phyloP scores from a whole-genome alignment of 2,329 filamentous ascomycete species.

The Diaporthe aspalathi region DNA sequence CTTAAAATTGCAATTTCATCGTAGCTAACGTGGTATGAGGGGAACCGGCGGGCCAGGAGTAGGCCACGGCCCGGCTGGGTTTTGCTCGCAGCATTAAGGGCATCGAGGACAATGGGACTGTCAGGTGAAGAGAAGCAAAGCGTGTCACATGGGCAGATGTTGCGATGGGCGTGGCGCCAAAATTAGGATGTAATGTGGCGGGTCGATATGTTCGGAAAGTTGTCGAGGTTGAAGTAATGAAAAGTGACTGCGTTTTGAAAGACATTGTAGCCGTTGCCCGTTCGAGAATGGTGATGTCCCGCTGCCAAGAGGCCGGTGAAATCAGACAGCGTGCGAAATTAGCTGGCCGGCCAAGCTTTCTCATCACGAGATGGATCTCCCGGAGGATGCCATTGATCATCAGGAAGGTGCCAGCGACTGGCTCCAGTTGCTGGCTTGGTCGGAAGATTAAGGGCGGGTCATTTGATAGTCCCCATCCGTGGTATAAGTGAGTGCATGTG shows the following conservation, averaged over 20 bases:
- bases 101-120: background rate
- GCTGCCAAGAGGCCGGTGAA: slow-evolving; percentile 3
- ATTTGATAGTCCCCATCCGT: background rate
- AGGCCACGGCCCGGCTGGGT: background rate
- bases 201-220: background rate
- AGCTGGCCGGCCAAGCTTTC: slow-evolving; percentile 18
- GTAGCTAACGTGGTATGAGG: background rate
- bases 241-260: background rate
- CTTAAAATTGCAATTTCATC: background rate
- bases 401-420: background rate
- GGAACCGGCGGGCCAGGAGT: background rate
- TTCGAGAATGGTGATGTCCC: background rate
- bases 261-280: background rate
- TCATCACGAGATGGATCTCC: slow-evolving; percentile 29
- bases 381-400: slow-evolving; percentile 9
- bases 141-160: background rate
- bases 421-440: background rate
- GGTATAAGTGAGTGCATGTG: background rate
- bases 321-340: slow-evolving; percentile 21
- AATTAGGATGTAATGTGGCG: background rate
- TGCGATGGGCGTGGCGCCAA: too few species aligned
- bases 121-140: background rate
- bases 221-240: slow-evolving; percentile 1
- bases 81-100: background rate
- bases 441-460: slow-evolving; percentile 24